Conservation (phyloP, 2,329 filamentous ascomycete genomes). For the Alternaria solani region DNA sequence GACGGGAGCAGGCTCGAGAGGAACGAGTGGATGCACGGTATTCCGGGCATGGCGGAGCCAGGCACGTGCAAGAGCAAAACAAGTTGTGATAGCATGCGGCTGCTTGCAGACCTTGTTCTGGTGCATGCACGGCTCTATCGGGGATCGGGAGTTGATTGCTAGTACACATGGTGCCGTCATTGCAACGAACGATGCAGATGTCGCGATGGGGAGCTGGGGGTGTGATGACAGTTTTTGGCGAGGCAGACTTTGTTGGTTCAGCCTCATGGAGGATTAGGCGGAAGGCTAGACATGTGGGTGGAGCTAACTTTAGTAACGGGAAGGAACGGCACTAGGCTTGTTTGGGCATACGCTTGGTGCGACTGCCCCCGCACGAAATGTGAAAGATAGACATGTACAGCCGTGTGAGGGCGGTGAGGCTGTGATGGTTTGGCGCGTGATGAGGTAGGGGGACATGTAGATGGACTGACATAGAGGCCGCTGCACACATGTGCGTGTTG, state of each 20-base stretch:
- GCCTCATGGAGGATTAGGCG: constrained; percentile 16
- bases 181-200: not conserved
- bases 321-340: constrained; percentile 11
- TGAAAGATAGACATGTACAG: constrained; percentile 11
- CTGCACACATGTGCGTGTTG: not conserved
- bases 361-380: constrained; percentile 15
- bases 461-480: not conserved
- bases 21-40: constrained; percentile 1
- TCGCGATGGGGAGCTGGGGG: constrained; percentile 3
- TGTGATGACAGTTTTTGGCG: constrained; percentile 24
- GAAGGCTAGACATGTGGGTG: constrained; percentile 7
- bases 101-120: constrained; percentile 3
- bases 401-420: constrained; percentile 11
- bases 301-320: constrained; percentile 25
- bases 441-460: not conserved
- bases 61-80: constrained; percentile 1
- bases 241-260: constrained; percentile 27
- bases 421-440: not conserved
- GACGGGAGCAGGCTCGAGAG: not conserved
- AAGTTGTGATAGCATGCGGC: constrained; percentile 2
- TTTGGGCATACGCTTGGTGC: not conserved
- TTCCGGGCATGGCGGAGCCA: constrained; percentile 18
- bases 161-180: constrained; percentile 19
- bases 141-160: constrained; percentile 12
- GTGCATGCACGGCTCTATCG: constrained; percentile 8